Evolutionary conservation across 2,329 filamentous ascomycete genomes (phyloP), one percentile per base, ranked within the genome.

Genomic region (Cladosporium oxysporum): DNA sequence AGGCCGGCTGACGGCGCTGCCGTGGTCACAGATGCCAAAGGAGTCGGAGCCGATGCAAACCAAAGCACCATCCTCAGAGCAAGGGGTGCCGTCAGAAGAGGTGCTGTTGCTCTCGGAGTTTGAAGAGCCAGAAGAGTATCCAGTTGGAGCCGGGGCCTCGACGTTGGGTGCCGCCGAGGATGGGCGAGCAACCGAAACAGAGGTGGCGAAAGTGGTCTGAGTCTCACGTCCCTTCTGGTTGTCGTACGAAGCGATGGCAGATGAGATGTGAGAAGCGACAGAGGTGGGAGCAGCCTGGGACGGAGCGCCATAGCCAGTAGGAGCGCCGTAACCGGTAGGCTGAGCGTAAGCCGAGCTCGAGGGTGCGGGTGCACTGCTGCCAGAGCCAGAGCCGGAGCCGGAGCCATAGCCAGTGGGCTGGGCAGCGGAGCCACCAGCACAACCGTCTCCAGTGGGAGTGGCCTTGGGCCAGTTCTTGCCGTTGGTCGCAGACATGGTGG

Each of bases 11-110:
- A 82, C 73, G 5, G 79, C 81, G 65, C 74, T 80, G 55, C 78
- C 76, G 61, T 76, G 69, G 74, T 82, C 76, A 77, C 81, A 83
- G 41, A 82, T 73, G 35, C 81, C 81, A 64, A 80, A 83, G 29
- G 78, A 74, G 47, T 69, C 74, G 58, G 65, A 69, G 60, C 79
- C 79, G 41, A 82, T 79, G 75, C 81, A 83, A 65, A 82, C 74
- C 55, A 83, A 70, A 29, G 71, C 73, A 23, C 81, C 81, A 10
- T 80, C 76, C 44, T 70, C 75, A 16, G 75, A 72, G 76, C 81
- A 83, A 44, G 79, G 69, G 26, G 74, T 70, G 66, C 70, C 70
- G n/a, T 31, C 35, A 37, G 35, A 28, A 10, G 62, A 64, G 23
- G 50, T 58, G 41, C 29, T 50, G 50, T 47, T 63, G 49, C 35